Percentiles rank a stretch among this genome's conserved stretches.
These are phyloP conservation scores for Backusella westeae DNA, from an alignment of 192 early-diverging fungal species.

Conservation along the genomic window DNA sequence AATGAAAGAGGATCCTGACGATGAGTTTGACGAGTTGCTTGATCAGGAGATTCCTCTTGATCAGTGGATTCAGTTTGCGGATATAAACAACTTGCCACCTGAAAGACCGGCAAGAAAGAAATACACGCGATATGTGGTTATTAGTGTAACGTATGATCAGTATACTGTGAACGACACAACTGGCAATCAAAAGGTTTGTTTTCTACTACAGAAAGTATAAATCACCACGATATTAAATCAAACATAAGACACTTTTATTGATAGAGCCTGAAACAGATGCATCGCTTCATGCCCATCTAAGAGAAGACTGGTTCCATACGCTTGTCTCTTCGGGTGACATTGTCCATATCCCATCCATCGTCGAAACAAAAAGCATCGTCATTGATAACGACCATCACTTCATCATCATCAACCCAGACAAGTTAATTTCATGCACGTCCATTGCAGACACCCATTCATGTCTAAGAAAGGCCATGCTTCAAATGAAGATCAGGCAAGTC, in stretches of 20 bases:
- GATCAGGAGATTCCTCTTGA: not conserved
- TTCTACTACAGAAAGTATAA: not conserved
- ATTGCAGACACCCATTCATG: conserved; percentile 77
- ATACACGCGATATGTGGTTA: conserved; percentile 11
- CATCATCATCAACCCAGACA: conserved; percentile 80
- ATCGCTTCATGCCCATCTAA: conserved; percentile 40
- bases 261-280: conserved; percentile 11
- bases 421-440: conserved; percentile 71
- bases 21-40: not conserved
- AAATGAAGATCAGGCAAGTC: conserved; percentile 53
- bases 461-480: conserved; percentile 73
- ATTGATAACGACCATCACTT: conserved; percentile 59
- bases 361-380: conserved; percentile 35
- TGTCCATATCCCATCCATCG: conserved; percentile 53
- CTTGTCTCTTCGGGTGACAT: conserved; percentile 59
- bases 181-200: not conserved
- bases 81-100: not conserved
- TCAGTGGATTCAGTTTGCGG: not conserved
- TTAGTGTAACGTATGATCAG: not conserved
- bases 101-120: not conserved
- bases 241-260: not conserved
- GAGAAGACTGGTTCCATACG: conserved; percentile 69
- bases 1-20: not conserved
- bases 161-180: not conserved
- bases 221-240: no score